These are phyloP conservation scores for Gymnopilus dilepis DNA, from an alignment of 768 basidiomycete genomes.

Conservation along the genomic window DNA sequence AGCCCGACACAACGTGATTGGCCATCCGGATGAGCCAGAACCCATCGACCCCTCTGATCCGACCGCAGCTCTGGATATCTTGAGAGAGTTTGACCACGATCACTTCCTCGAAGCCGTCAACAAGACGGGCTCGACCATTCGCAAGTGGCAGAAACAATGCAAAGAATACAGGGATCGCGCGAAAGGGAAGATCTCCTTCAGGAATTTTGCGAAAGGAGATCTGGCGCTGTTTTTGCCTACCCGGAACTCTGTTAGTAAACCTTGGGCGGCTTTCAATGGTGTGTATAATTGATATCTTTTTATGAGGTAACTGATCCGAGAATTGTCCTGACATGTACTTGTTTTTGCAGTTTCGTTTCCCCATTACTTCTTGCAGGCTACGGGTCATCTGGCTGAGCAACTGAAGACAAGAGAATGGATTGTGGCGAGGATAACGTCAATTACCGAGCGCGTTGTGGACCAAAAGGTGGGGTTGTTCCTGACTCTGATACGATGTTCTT, in stretches of 20 bases:
- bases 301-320: constrained; percentile 32
- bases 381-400: constrained; percentile 85
- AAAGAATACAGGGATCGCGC: constrained; percentile 95
- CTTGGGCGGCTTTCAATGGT: constrained; percentile 99
- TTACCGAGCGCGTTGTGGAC: constrained; percentile 85
- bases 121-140: constrained; percentile 84
- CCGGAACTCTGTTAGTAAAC: constrained; percentile 88
- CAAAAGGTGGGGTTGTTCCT: constrained; percentile 59
- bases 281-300: constrained; percentile 17
- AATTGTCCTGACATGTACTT: constrained; percentile 38
- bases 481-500: constrained; percentile 20
- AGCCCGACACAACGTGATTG: constrained; percentile 57
- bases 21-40: constrained; percentile 63
- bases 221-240: constrained; percentile 96
- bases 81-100: constrained; percentile 83
- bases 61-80: constrained; percentile 65
- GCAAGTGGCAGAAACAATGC: constrained; percentile 98
- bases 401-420: constrained; percentile 94
- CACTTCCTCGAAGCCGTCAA: constrained; percentile 82
- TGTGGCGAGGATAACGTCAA: constrained; percentile 88
- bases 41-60: constrained; percentile 83
- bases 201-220: constrained; percentile 95
- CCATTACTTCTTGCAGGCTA: constrained; percentile 94
- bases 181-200: constrained; percentile 94
- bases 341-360: constrained; percentile 82